Evolutionary conservation across 106 monocot species (phyloP), one percentile per base, ranked within the genome.

Genomic region (Platanthera zijinensis): DNA sequence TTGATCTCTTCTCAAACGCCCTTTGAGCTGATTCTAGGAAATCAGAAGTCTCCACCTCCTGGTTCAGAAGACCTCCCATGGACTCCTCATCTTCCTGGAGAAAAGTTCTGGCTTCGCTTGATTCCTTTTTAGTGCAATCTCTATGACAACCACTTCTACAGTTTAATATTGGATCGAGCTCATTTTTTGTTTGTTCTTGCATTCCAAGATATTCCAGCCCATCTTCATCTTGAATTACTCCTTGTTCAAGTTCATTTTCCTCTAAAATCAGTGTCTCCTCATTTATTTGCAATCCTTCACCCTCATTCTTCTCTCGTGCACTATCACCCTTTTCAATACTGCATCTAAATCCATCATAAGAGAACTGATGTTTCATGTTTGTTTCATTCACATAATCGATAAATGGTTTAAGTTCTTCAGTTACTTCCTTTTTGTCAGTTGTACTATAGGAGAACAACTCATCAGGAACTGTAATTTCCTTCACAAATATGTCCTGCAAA

Each of bases 71-170:
- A 48, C 12, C 72, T 72, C 72, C 51, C 32, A 68, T 63, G 47
- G 75, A 77, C 45, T 84, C 76, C 22, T 69, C 73, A 75, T 71
- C 71, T 19, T 80, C 18, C 17, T 61, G 11, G 59, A 62, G 13
- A 47, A 80, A 71, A 7, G 64, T 19, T 74, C 28, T 47, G 80
- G 45, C 63, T 75, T 81, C 86, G 75, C 11, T 75, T 72, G 61
- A 62, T 72, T 72, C 72, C 12, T 67, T 78, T 48, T 74, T 74
- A 22, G 64, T 72, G 47, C 17, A 64, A 75, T 69, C 63, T 52
- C 73, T 45, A 51, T 28, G 15, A 57, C 8, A 56, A 63, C 57
- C 77, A 49, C 45, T 50, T 67, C 2, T 67, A 59, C 52, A 63
- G 67, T 74, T 79, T 46, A 70, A 66, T 50, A 64, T 52, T 64